Percentiles rank a stretch among this genome's conserved stretches.
These are phyloP conservation scores for Meira nashicola DNA, from an alignment of 1,284 basidiomycete species.

Conservation along the genomic window DNA sequence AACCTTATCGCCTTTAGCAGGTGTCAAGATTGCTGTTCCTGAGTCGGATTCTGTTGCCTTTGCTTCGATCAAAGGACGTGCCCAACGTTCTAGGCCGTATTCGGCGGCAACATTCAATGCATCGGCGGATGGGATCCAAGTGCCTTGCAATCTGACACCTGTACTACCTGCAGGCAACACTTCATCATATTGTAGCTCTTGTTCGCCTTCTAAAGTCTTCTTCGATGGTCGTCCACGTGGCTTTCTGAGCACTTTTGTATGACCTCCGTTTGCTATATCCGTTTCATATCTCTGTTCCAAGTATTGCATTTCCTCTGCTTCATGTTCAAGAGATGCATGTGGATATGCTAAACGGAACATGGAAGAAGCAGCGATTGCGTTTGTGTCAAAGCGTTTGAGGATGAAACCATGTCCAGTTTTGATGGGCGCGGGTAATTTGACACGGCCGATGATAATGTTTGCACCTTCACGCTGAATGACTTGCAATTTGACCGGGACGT, in stretches of 20 bases:
- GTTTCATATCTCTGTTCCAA: slow-evolving; percentile 73
- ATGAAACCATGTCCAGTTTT: slow-evolving; percentile 41
- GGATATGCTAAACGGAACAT: slow-evolving; percentile 98
- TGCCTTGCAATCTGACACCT: slow-evolving; percentile 69
- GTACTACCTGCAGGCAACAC: slow-evolving; percentile 43
- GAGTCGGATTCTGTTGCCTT: slow-evolving; percentile 64
- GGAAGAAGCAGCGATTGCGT: slow-evolving; percentile 88
- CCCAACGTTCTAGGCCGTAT: slow-evolving; percentile 64
- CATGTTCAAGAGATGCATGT: slow-evolving; percentile 70
- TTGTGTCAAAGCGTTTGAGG: slow-evolving; percentile 73
- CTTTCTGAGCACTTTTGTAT: slow-evolving; percentile 56
- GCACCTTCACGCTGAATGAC: slow-evolving; percentile 69
- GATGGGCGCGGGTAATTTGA: slow-evolving; percentile 77
- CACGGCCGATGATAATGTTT: slow-evolving; percentile 80
- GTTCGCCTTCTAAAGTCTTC: slow-evolving; percentile 24
- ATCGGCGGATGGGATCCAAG: slow-evolving; percentile 74
- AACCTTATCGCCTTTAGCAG: slow-evolving; percentile 5
- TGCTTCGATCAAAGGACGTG: slow-evolving; percentile 67
- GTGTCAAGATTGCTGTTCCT: slow-evolving; percentile 30
- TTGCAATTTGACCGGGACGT: slow-evolving; percentile 68
- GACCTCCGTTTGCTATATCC: slow-evolving; percentile 72
- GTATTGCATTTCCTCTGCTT: slow-evolving; percentile 78
- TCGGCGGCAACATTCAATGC: slow-evolving; percentile 64
- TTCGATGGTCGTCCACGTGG: slow-evolving; percentile 27
- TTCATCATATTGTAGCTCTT: slow-evolving; percentile 12